phyloP scores from a whole-genome alignment of 345 rosid species.

The Citrus australasica region DNA sequence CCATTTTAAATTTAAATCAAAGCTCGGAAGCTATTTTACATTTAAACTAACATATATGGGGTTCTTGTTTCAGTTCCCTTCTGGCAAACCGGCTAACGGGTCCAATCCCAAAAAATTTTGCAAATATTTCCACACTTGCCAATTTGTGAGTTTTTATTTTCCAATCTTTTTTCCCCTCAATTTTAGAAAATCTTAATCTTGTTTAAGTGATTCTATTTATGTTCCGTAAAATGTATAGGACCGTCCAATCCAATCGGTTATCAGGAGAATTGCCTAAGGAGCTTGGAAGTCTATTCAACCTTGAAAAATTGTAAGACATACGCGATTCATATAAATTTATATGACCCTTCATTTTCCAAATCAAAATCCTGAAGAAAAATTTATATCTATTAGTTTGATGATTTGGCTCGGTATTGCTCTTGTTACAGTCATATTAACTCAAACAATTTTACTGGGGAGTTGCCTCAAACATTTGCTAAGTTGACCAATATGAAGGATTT shows the following conservation, averaged over 20 bases:
- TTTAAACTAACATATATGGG: neutral
- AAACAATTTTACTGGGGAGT: constrained; percentile 43
- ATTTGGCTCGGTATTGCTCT: neutral
- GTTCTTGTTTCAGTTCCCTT: constrained; percentile 31
- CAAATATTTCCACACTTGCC: constrained; percentile 34
- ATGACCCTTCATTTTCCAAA: neutral
- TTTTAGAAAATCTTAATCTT: neutral
- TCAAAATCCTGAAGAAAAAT: neutral
- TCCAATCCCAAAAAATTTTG: constrained; percentile 47
- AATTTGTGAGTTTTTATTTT: constrained; percentile 34
- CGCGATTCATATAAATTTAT: neutral
- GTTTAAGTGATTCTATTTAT: neutral
- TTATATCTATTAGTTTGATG: neutral
- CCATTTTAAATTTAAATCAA: no score
- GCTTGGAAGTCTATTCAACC: constrained; percentile 26
- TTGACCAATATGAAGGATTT: constrained; percentile 43
- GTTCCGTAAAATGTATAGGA: constrained; percentile 1
- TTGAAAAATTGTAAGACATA: constrained; percentile 16
- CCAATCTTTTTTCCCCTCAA: neutral
- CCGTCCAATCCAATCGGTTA: constrained; percentile 23
- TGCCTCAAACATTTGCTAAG: constrained; percentile 48
- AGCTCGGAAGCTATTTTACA: no score
- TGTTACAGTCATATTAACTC: constrained; percentile 41
- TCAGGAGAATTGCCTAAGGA: constrained; percentile 32
- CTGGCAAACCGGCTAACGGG: constrained; percentile 49